These are phyloP conservation scores for Coleophoma eucalyptorum DNA, from an alignment of 2,329 filamentous ascomycete species.

Conservation along the genomic window DNA sequence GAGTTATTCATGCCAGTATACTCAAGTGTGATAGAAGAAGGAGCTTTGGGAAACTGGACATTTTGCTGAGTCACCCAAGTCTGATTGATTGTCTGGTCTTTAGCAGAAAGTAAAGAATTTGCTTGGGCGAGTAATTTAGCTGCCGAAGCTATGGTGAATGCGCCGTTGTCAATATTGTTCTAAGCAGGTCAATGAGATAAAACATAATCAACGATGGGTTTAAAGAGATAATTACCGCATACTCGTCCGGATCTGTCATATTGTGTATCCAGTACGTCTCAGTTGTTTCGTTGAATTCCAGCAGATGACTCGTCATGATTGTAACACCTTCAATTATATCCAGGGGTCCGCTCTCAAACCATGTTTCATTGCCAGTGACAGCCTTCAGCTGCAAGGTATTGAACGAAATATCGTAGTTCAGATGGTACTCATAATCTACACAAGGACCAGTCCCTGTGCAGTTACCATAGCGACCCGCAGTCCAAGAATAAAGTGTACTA, in stretches of 20 bases:
- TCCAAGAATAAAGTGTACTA: conserved; percentile 66
- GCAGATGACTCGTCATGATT: conserved; percentile 54
- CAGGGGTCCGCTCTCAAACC: conserved; percentile 41
- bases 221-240: conserved; percentile 32
- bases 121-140: conserved; percentile 44
- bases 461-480: conserved; percentile 62
- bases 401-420: conserved; percentile 67
- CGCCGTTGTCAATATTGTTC: conserved; percentile 52
- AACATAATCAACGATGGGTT: background rate
- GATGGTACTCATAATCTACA: conserved; percentile 69
- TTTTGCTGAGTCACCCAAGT: conserved; percentile 56
- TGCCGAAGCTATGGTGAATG: conserved; percentile 51
- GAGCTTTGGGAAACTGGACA: conserved; percentile 49
- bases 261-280: conserved; percentile 50
- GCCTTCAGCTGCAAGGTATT: conserved; percentile 28
- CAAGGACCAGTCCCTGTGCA: conserved; percentile 61
- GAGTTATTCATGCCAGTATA: conserved; percentile 64
- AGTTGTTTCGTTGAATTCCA: conserved; percentile 54
- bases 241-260: conserved; percentile 61
- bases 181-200: background rate
- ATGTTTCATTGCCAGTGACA: conserved; percentile 28
- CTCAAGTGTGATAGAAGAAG: conserved; percentile 58
- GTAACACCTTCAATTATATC: conserved; percentile 63
- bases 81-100: conserved; percentile 38
- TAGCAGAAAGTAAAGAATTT: conserved; percentile 15